phyloP scores from a whole-genome alignment of 495 filamentous ascomycete genomes.

The Acidiella bohemica region DNA sequence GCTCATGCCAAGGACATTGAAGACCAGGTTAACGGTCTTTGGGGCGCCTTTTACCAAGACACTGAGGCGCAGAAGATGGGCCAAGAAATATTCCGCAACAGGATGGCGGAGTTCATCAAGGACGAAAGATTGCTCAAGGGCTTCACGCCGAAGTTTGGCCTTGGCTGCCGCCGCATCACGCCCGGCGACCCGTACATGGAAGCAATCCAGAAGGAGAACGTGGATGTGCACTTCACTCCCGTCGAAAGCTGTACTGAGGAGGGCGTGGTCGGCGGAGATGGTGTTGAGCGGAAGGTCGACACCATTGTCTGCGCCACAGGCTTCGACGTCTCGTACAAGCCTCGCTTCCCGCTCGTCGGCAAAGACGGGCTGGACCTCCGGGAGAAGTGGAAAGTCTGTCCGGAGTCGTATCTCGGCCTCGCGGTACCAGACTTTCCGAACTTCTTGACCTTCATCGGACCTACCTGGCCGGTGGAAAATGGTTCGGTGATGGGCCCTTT shows the following conservation, averaged over 20 bases:
- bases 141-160: slow-evolving; percentile 26
- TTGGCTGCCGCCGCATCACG: slow-evolving; percentile 28
- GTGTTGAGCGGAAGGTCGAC: slow-evolving; percentile 25
- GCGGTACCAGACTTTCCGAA: slow-evolving; percentile 28
- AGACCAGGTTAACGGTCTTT: slow-evolving; percentile 29
- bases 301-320: slow-evolving; percentile 30
- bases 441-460: slow-evolving; percentile 25
- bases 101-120: slow-evolving; percentile 32
- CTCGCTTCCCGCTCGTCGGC: slow-evolving; percentile 27
- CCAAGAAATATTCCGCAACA: slow-evolving; percentile 23
- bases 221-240: slow-evolving; percentile 28
- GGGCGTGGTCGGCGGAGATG: slow-evolving; percentile 26
- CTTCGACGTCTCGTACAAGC: slow-evolving; percentile 28
- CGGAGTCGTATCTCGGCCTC: slow-evolving; percentile 26
- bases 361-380: slow-evolving; percentile 22
- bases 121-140: slow-evolving; percentile 31
- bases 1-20: slow-evolving; percentile 31
- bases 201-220: slow-evolving; percentile 28
- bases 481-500: slow-evolving; percentile 25
- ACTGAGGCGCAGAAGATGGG: slow-evolving; percentile 24
- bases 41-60: slow-evolving; percentile 27
- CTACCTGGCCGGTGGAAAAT: slow-evolving; percentile 21
- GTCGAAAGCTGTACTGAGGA: slow-evolving; percentile 23
- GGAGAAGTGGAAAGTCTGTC: slow-evolving; percentile 26
- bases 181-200: slow-evolving; percentile 29